A percentile compares a stretch with the other conserved stretches of the same genome.
Evolutionary conservation across 2,329 filamentous ascomycete genomes (phyloP).

Genomic region (Lomentospora prolificans): DNA sequence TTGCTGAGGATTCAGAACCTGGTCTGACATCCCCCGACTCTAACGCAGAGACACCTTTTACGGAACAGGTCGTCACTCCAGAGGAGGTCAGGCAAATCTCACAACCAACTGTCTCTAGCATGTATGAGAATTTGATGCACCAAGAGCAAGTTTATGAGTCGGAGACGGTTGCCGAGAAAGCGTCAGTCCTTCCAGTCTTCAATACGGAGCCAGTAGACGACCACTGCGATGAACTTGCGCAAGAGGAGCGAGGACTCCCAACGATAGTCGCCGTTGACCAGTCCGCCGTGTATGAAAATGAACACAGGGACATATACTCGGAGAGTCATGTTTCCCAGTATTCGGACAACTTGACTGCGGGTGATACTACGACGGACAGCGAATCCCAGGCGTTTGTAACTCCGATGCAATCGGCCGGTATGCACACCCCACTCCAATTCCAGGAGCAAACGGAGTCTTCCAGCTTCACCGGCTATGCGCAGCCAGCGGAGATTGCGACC

Average conservation of each 20-base stretch:
- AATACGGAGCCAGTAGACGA: not conserved
- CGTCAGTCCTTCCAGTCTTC: not conserved
- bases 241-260: too few relatives aligned
- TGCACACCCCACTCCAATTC: slow-evolving; percentile 3
- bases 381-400: slow-evolving; percentile 8
- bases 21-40: not conserved
- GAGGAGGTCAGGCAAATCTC: not conserved
- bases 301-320: not conserved
- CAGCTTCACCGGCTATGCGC: slow-evolving; percentile 8
- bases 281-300: not conserved
- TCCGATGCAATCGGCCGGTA: slow-evolving; percentile 7
- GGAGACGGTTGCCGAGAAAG: not conserved
- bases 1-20: too few relatives aligned
- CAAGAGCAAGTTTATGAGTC: not conserved
- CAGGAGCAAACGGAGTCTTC: not conserved
- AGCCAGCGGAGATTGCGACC: not conserved
- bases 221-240: too few relatives aligned
- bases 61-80: not conserved
- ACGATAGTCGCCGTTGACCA: too few relatives aligned
- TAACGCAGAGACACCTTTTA: not conserved
- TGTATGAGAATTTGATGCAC: not conserved
- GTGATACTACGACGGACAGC: slow-evolving; percentile 1
- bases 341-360: not conserved
- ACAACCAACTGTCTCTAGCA: not conserved
- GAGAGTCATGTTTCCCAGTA: not conserved